phyloP scores from a whole-genome alignment of 495 filamentous ascomycete genomes.

The Penicillium canariense region DNA sequence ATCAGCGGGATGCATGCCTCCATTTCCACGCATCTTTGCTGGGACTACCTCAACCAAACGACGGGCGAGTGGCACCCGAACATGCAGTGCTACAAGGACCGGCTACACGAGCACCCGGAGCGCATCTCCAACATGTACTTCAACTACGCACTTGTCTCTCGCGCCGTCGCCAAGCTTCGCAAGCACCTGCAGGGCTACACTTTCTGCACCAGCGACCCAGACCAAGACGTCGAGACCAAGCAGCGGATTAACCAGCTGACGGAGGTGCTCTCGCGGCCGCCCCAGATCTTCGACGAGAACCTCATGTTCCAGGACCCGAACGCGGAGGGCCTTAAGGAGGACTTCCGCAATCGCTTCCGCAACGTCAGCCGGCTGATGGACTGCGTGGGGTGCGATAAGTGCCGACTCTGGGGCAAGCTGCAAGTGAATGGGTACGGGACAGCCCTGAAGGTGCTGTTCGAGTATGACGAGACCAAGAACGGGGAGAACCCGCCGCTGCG shows the following conservation, averaged over 20 bases:
- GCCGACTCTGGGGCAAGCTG: slow-evolving; percentile 96
- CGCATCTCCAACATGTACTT: slow-evolving; percentile 97
- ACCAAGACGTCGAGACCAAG: slow-evolving; percentile 76
- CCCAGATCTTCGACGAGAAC: slow-evolving; percentile 88
- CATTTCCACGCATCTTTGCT: slow-evolving; percentile 94
- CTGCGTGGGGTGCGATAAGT: slow-evolving; percentile 98
- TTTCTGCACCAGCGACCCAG: slow-evolving; percentile 83
- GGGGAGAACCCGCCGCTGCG: slow-evolving; percentile 72
- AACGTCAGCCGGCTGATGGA: slow-evolving; percentile 97
- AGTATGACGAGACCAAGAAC: slow-evolving; percentile 80
- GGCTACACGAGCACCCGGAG: slow-evolving; percentile 80
- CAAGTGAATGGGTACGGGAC: slow-evolving; percentile 94
- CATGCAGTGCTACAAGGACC: slow-evolving; percentile 79
- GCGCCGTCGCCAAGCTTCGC: slow-evolving; percentile 87
- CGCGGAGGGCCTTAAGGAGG: slow-evolving; percentile 82
- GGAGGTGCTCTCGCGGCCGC: slow-evolving; percentile 57
- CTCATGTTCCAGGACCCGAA: slow-evolving; percentile 76
- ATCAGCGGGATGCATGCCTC: slow-evolving; percentile 97
- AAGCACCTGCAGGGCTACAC: slow-evolving; percentile 81
- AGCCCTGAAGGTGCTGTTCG: slow-evolving; percentile 91
- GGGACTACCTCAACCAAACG: slow-evolving; percentile 92
- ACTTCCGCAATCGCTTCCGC: slow-evolving; percentile 95
- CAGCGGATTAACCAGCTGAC: slow-evolving; percentile 73
- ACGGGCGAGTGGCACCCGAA: slow-evolving; percentile 95
- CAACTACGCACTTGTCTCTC: slow-evolving; percentile 91